A percentile compares a stretch with the other conserved stretches of the same genome.
These are phyloP conservation scores for Curvularia sp. DNA, from an alignment of 2,329 filamentous ascomycete species.

Conservation along the genomic window DNA sequence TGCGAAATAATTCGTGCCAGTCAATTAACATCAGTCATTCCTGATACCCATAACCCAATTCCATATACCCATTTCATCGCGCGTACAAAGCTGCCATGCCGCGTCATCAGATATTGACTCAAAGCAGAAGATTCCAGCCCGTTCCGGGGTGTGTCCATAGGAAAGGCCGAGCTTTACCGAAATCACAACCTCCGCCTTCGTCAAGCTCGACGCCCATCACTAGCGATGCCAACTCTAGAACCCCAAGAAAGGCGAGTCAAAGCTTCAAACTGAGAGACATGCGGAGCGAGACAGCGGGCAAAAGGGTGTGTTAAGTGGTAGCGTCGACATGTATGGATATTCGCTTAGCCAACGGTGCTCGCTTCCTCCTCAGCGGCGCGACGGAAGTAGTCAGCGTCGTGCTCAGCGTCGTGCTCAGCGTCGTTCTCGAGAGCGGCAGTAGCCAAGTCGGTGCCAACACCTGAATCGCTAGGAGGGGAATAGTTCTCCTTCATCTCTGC, in stretches of 20 bases:
- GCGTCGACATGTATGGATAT: neutral
- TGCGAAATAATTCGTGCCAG: neutral
- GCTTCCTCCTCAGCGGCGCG: constrained; percentile 49
- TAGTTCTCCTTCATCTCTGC: constrained; percentile 40
- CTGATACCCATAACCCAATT: neutral
- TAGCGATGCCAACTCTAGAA: constrained; percentile 23
- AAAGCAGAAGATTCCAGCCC: neutral
- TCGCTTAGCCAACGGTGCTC: constrained; percentile 41
- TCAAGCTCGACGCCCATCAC: constrained; percentile 9
- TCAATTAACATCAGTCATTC: neutral
- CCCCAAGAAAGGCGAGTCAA: constrained; percentile 17
- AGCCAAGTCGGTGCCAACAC: constrained; percentile 49
- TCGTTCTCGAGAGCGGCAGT: constrained; percentile 38
- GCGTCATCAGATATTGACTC: neutral
- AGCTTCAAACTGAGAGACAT: constrained; percentile 16
- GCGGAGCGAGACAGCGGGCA: constrained; percentile 10
- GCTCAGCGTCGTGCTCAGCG: constrained; percentile 29
- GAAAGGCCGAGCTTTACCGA: neutral
- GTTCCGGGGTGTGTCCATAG: neutral
- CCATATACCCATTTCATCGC: neutral
- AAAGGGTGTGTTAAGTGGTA: neutral
- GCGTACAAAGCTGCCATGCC: neutral
- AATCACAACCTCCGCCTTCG: neutral
- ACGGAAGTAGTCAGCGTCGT: constrained; percentile 48
- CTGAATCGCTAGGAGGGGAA: constrained; percentile 45